These are phyloP conservation scores for Coleophoma cylindrospora DNA, from an alignment of 2,329 filamentous ascomycete genomes.

Conservation along the genomic window DNA sequence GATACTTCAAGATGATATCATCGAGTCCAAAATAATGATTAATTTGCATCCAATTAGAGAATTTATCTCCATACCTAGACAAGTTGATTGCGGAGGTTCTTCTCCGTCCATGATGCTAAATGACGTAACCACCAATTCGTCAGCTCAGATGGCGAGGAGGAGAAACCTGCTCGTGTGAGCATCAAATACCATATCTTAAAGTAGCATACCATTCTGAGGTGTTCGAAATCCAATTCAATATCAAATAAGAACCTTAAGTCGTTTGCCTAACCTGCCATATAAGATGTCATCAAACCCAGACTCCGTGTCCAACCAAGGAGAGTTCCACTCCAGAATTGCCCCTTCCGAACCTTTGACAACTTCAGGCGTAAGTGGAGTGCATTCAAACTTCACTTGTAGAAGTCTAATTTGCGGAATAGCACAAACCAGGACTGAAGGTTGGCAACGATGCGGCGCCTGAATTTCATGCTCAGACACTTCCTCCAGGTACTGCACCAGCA, in stretches of 20 bases:
- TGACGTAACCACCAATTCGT: background rate
- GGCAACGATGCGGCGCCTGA: constrained; percentile 56
- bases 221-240: background rate
- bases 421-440: constrained; percentile 56
- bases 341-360: constrained; percentile 47
- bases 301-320: constrained; percentile 48
- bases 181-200: background rate
- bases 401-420: constrained; percentile 34
- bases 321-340: constrained; percentile 47
- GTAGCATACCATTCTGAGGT: background rate
- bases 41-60: no score
- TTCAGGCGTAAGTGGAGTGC: constrained; percentile 40
- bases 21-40: no score
- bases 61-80: no score
- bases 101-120: background rate
- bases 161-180: background rate
- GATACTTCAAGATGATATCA: no score
- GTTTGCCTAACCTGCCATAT: background rate
- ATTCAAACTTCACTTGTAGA: constrained; percentile 6
- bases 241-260: background rate
- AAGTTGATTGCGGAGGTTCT: no score
- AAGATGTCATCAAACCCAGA: constrained; percentile 38
- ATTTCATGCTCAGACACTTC: constrained; percentile 56
- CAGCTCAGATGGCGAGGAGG: background rate
- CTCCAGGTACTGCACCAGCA: constrained; percentile 57